A percentile compares a stretch with the other conserved stretches of the same genome.
Conservation (phyloP, 129 eudicot genomes). For the Flaveria trinervia region DNA sequence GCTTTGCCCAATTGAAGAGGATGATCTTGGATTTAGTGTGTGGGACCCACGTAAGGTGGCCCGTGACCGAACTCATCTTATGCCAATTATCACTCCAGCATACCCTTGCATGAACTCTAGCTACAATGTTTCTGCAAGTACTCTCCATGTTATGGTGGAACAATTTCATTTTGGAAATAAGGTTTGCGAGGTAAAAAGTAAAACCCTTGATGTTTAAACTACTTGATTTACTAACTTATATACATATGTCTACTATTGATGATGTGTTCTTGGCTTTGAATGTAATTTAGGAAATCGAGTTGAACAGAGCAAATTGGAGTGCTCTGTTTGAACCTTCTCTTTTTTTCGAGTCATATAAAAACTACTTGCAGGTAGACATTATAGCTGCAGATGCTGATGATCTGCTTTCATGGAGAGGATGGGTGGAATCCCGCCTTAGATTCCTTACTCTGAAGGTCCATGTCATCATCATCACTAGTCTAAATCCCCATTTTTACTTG, state of each 20-base stretch:
- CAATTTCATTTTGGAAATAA: constrained; percentile 41
- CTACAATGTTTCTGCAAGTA: constrained; percentile 48
- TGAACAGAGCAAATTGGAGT: constrained; percentile 45
- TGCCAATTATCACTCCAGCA: constrained; percentile 48
- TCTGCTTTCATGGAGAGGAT: constrained; percentile 47
- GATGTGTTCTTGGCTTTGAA: constrained; percentile 11
- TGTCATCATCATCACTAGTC: constrained; percentile 8
- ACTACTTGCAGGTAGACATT: constrained; percentile 47
- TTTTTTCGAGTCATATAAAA: constrained; percentile 48
- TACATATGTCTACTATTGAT: constrained; percentile 18
- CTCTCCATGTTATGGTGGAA: constrained; percentile 46
- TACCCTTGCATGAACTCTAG: constrained; percentile 52
- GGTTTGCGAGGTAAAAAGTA: constrained; percentile 41
- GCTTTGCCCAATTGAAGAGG: constrained; percentile 46
- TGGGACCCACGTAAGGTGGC: constrained; percentile 40
- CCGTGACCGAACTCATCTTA: constrained; percentile 41
- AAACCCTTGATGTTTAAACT: not conserved
- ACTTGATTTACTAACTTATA: constrained; percentile 4
- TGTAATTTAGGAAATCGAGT: constrained; percentile 39
- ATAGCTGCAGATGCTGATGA: constrained; percentile 43
- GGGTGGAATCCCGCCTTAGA: constrained; percentile 52
- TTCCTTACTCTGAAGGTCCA: constrained; percentile 40
- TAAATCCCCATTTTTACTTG: not conserved
- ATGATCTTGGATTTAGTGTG: constrained; percentile 40
- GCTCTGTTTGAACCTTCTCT: constrained; percentile 44